These are phyloP conservation scores for Austroboletus olivaceoglutinosus DNA, from an alignment of 1,284 basidiomycete genomes.

Conservation along the genomic window DNA sequence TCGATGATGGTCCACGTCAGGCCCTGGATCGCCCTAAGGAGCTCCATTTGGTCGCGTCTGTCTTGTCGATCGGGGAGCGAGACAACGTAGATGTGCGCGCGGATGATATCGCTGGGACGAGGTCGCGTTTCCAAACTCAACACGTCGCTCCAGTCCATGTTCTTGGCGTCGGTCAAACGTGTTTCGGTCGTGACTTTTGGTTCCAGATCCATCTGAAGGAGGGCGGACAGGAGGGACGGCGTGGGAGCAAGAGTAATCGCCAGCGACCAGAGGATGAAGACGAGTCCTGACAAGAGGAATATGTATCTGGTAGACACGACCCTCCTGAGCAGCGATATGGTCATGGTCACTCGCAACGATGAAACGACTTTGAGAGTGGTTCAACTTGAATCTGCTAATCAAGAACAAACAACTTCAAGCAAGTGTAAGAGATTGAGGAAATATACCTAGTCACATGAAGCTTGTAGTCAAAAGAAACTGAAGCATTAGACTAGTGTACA, in stretches of 20 bases:
- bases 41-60: constrained; percentile 26
- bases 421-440: too few species aligned
- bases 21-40: constrained; percentile 18
- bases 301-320: constrained; percentile 24
- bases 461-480: too few species aligned
- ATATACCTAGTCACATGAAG: too few species aligned
- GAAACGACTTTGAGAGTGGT: too few species aligned
- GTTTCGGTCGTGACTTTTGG: not conserved
- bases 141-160: constrained; percentile 18
- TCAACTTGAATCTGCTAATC: too few species aligned
- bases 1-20: constrained; percentile 56
- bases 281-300: constrained; percentile 23
- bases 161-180: not conserved
- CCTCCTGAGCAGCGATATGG: constrained; percentile 8
- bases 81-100: constrained; percentile 51
- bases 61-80: constrained; percentile 36
- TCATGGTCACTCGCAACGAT: constrained; percentile 33
- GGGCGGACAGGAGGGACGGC: constrained; percentile 9
- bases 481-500: too few species aligned
- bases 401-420: too few species aligned
- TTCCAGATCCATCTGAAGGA: constrained; percentile 16
- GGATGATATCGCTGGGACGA: constrained; percentile 14
- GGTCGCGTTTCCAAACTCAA: constrained; percentile 34
- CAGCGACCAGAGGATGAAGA: constrained; percentile 28
- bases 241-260: constrained; percentile 11